Percentiles rank a stretch among this genome's conserved stretches.
Conservation (phyloP, 2,329 filamentous ascomycete genomes). For the Chaetomium sp. region DNA sequence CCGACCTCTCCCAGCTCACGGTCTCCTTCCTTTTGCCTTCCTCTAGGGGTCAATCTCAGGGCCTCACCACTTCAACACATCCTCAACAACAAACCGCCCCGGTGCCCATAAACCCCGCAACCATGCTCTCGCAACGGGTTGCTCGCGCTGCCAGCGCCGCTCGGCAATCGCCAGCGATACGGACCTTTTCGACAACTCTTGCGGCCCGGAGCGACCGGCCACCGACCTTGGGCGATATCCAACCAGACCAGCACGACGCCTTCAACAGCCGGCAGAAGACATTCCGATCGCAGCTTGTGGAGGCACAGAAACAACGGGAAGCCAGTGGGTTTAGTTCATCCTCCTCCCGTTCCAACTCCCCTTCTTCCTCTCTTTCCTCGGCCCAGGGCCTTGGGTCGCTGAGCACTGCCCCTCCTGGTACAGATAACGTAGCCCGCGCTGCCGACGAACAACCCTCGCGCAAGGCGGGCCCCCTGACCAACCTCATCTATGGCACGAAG, state of each 20-base stretch:
- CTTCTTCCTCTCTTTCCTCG: constrained; percentile 34
- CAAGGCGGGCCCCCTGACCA: constrained; percentile 68
- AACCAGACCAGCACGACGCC: constrained; percentile 60
- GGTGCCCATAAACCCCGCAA: constrained; percentile 11
- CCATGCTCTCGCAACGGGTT: constrained; percentile 47
- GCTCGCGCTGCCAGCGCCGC: constrained; percentile 36
- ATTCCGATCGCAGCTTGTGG: constrained; percentile 76
- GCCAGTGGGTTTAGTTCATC: constrained; percentile 61
- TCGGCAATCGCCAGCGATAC: constrained; percentile 26
- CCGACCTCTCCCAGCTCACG: neutral
- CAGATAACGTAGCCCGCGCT: constrained; percentile 53
- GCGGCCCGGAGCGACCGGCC: constrained; percentile 37
- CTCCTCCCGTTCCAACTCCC: constrained; percentile 11
- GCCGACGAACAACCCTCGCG: constrained; percentile 53
- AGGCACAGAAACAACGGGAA: constrained; percentile 74
- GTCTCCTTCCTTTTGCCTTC: constrained; percentile 4
- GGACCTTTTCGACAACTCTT: constrained; percentile 53
- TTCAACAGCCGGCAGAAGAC: constrained; percentile 81
- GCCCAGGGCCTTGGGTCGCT: constrained; percentile 55
- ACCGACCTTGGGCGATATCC: constrained; percentile 81
- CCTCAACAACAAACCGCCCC: constrained; percentile 6
- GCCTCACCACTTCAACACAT: neutral
- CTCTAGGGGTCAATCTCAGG: constrained; percentile 3
- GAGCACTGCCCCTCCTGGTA: constrained; percentile 36
- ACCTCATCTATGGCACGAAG: constrained; percentile 93